Evolutionary conservation across 495 filamentous ascomycete genomes (phyloP).

Genomic region (Choiromyces venosus): DNA sequence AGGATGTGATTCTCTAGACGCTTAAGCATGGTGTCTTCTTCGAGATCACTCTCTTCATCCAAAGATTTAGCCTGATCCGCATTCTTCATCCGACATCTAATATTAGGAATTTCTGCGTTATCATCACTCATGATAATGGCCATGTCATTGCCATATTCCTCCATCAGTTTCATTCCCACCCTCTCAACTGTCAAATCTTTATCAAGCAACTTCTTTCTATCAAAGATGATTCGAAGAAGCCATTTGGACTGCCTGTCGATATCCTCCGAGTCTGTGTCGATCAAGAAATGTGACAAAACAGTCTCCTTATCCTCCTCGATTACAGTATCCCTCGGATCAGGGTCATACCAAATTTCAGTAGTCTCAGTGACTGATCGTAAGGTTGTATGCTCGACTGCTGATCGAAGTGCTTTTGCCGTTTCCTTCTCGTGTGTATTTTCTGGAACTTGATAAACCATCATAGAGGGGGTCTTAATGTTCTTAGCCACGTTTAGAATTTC

Average conservation of each 20-base stretch:
- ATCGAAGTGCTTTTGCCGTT: constrained; percentile 76
- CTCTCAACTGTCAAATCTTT: constrained; percentile 89
- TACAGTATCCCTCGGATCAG: constrained; percentile 74
- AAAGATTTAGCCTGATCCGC: constrained; percentile 64
- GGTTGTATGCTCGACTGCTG: constrained; percentile 88
- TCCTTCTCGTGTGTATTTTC: constrained; percentile 59
- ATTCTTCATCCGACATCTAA: constrained; percentile 80
- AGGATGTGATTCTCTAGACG: constrained; percentile 83
- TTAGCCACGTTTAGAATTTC: constrained; percentile 96
- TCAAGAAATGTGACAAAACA: constrained; percentile 94
- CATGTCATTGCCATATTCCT: constrained; percentile 77
- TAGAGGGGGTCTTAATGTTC: constrained; percentile 97
- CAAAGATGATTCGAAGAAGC: constrained; percentile 89
- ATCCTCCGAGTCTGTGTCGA: constrained; percentile 77
- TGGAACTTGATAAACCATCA: constrained; percentile 80
- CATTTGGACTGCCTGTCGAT: constrained; percentile 79
- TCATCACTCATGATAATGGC: constrained; percentile 96
- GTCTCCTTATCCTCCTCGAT: constrained; percentile 87
- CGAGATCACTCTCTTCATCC: constrained; percentile 70
- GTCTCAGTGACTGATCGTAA: constrained; percentile 82
- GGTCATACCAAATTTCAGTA: constrained; percentile 96
- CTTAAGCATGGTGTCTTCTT: constrained; percentile 86
- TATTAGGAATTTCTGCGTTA: constrained; percentile 91
- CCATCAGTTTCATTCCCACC: constrained; percentile 82
- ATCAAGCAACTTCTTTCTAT: constrained; percentile 86